Evolutionary conservation across 2,329 filamentous ascomycete genomes (phyloP).

Genomic region (Fusarium torreyae): DNA sequence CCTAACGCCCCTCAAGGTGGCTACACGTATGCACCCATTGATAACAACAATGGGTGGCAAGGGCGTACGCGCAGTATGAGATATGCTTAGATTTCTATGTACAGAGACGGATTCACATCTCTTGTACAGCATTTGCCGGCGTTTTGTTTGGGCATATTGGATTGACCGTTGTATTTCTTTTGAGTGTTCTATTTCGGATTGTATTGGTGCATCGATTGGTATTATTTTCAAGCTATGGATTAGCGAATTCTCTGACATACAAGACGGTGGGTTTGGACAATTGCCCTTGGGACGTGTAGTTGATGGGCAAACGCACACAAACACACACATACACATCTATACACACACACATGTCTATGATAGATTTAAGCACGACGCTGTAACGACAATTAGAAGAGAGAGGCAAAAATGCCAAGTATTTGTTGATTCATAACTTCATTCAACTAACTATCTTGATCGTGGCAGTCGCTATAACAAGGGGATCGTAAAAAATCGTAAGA

Average conservation of each 20-base stretch:
- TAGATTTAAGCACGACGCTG: conserved; percentile 19
- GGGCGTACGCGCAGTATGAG: conserved; percentile 49
- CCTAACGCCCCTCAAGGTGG: conserved; percentile 39
- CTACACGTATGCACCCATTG: conserved; percentile 45
- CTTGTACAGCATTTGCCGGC: conserved; percentile 43
- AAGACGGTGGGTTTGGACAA: conserved; percentile 6
- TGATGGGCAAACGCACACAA: conserved; percentile 12
- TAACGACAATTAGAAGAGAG: conserved; percentile 22
- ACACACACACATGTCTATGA: conserved; percentile 12
- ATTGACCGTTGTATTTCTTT: conserved; percentile 9
- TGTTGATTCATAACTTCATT: conserved; percentile 3
- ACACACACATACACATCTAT: conserved; percentile 23
- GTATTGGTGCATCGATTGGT: conserved; percentile 9
- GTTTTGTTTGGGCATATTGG: conserved; percentile 36
- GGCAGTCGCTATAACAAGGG: neutral
- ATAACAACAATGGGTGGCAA: conserved; percentile 37
- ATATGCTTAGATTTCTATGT: conserved; percentile 48
- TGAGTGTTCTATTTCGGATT: conserved; percentile 1
- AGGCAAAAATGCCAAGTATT: conserved; percentile 13
- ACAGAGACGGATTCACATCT: conserved; percentile 2
- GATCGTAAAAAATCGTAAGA: neutral
- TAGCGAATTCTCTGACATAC: conserved; percentile 21
- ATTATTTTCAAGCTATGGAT: conserved; percentile 12
- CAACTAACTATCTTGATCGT: neutral
- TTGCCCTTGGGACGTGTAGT: conserved; percentile 12